Base-by-base conservation (phyloP, 805 yeast genomes). In the Ogataea naganishii region DNA sequence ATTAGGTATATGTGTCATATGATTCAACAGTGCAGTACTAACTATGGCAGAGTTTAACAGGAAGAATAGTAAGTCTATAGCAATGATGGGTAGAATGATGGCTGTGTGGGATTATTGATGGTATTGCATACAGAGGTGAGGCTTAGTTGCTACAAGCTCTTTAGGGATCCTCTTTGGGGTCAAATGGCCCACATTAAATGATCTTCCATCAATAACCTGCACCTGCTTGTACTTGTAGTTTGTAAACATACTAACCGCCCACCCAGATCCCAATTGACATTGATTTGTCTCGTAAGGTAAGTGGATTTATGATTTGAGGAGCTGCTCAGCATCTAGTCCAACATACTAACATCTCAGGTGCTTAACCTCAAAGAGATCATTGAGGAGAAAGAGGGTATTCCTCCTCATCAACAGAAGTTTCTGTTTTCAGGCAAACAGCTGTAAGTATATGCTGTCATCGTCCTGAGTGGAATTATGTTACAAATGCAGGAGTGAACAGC, bases 361-460 rank as follows among this genome's bases (percentile, higher is more conserved):
- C 44, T 49, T 24, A 72, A 80, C 28, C 75, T 89, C 57, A 89
- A 89, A 57, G 96, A 89, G 51, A 72, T 80, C 51, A 74, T 89
- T 62, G 97, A 92, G 54, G 96, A 89, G 49, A 84, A 84, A 46
- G 97, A 89, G 53, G 98, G 97, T 2, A 89, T 89, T 33, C 96
- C 97, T 3, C 96, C 97, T 8, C 75, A 82, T 18, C 98, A 89
- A 59, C 98, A 92, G 58, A 73, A 95, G 43, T 73, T 89, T 41
- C 79, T 89, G 46, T 85, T 72, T 58, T 77, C 81, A 33, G 98
- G 98, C 14, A 82, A 84, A 43, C 96, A 89, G 61, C 70, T 89
- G 80, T 72, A 61, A 52, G 81, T 66, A 33, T 17, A 16, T 13
- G n/a, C n/a, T n/a, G n/a, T n/a, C n/a, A n/a, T n/a, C n/a, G n/a